Evolutionary conservation across 192 early-diverging fungal species (phyloP), one percentile per base, ranked within the genome.

Genomic region (Helicostylum pulchrum): DNA sequence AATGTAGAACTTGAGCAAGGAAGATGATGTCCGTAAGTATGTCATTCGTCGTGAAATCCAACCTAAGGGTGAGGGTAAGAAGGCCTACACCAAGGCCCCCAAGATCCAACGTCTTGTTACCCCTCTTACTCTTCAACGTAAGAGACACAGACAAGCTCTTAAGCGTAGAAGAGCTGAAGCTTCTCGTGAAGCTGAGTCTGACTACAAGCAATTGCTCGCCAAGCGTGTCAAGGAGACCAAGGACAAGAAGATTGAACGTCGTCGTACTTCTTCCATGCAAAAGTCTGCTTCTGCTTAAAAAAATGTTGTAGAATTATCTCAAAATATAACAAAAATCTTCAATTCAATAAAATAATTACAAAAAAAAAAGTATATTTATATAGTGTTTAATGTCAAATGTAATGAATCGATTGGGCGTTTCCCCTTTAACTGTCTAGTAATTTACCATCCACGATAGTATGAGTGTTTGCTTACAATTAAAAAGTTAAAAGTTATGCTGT

Each of bases 71-170:
- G 80, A 84, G 53, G 92, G 87, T 70, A 94, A 92, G 86, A 94
- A 95, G 88, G 80, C 89, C 64, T 89, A 85, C 87, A 92, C 94
- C 85, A 99, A 99, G 91, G 95, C 81, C 54, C 81, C 81, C 70
- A 94, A 94, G 85, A 97, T 99, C 86, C 96, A 99, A 85, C 92
- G 96, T 72, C 85, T 99, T 70, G 94, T 99, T 65, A 99, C 96
- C 70, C 96, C 96, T 73, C 81, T 91, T 68, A 94, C 92, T 62
- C 87, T 97, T 67, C 95, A 97, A 87, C 92, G 94, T 82, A 94
- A 95, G 88, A 88, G 96, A 72, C 88, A 90, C 77, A 83, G 85
- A 62, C 72, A 83, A 61, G 88, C 94, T 74, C 78, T 94, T 76
- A 97, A 99, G 92, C 85, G 83, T 72, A 84, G 87, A 80, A 87